Evolutionary conservation across 495 filamentous ascomycete species (phyloP).

Genomic region (Patellaria atrata): DNA sequence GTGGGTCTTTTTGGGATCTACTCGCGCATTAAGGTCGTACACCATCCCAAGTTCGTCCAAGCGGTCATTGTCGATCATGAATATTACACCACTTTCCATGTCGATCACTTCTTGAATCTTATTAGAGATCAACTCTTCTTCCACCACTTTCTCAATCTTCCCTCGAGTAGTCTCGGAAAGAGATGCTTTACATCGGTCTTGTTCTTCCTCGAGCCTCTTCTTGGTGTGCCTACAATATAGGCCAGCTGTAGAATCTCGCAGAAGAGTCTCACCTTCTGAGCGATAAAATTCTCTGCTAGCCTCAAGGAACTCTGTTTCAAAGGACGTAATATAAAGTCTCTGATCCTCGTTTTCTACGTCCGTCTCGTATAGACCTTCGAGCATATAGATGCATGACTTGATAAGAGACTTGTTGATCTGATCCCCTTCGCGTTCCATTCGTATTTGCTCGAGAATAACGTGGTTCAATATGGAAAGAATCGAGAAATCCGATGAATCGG

Average conservation of each 20-base stretch:
- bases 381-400: constrained; percentile 73
- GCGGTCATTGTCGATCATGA: constrained; percentile 86
- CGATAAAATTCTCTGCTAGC: constrained; percentile 62
- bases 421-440: constrained; percentile 82
- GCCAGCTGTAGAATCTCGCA: constrained; percentile 66
- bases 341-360: constrained; percentile 55
- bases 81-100: constrained; percentile 69
- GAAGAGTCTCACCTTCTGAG: constrained; percentile 52
- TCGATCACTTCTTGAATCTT: constrained; percentile 71
- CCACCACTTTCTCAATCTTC: constrained; percentile 67
- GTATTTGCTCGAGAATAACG: constrained; percentile 79
- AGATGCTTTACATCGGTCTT: constrained; percentile 64
- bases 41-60: constrained; percentile 60
- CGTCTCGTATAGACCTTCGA: constrained; percentile 78
- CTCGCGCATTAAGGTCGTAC: constrained; percentile 60
- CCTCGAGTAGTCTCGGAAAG: constrained; percentile 51
- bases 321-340: constrained; percentile 70
- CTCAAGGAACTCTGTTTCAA: constrained; percentile 64
- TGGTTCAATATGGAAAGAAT: constrained; percentile 61
- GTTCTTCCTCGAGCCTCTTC: constrained; percentile 63
- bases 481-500: constrained; percentile 28
- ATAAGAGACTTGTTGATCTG: constrained; percentile 73
- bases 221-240: constrained; percentile 69
- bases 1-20: constrained; percentile 59
- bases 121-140: constrained; percentile 59